Conservation (phyloP, 257 asterid species). For the Solanum medicagineum region DNA sequence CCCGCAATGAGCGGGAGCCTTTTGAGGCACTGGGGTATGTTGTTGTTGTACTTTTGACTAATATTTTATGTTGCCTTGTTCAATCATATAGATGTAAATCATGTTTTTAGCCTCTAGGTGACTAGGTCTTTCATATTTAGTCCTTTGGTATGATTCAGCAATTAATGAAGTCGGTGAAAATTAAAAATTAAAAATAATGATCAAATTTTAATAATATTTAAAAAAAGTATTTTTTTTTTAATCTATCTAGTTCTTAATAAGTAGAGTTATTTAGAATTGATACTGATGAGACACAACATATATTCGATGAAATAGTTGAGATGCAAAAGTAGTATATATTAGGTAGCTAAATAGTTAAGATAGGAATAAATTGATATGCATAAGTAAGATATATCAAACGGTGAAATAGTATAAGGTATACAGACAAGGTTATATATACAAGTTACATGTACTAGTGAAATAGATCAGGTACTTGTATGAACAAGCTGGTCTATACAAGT, state of each 20-base stretch:
- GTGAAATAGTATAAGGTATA: neutral
- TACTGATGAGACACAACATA: neutral
- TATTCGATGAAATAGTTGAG: neutral
- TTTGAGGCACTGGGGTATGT: no score
- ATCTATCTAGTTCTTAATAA: neutral
- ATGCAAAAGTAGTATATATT: neutral
- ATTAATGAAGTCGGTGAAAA: neutral
- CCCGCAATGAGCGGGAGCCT: no score
- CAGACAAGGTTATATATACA: neutral
- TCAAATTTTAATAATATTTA: neutral
- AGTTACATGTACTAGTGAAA: neutral
- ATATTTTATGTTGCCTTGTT: neutral
- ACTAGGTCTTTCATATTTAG: neutral
- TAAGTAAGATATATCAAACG: neutral
- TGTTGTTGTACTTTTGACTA: neutral
- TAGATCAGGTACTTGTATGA: neutral
- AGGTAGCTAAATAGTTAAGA: neutral
- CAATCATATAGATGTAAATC: neutral
- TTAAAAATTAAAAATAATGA: neutral
- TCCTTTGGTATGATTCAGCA: neutral
- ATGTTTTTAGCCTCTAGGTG: neutral
- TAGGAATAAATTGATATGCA: neutral
- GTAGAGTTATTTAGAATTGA: neutral
- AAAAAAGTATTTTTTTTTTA: neutral
- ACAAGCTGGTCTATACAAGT: neutral